These are phyloP conservation scores for Diutina mesorugosa DNA, from an alignment of 1,139 yeast genomes.

Conservation along the genomic window DNA sequence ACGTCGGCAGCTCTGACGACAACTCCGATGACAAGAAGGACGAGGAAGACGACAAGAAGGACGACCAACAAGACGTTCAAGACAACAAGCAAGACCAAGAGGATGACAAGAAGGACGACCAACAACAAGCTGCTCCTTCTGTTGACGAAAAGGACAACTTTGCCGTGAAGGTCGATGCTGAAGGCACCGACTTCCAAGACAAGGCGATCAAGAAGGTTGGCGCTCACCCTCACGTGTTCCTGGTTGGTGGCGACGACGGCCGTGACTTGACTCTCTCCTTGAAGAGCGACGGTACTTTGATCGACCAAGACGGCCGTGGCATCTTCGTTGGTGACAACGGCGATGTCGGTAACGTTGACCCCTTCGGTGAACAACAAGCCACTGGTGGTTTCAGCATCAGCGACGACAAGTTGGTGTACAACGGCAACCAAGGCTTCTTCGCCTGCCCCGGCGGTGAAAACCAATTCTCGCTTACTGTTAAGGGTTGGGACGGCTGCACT, in stretches of 20 bases:
- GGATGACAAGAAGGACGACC: background rate
- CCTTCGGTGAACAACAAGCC: background rate
- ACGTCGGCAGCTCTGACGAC: background rate
- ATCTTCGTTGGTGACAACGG: background rate
- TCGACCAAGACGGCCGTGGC: background rate
- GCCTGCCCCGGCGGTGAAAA: background rate
- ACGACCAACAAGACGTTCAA: background rate
- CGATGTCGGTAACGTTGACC: slow-evolving; percentile 1
- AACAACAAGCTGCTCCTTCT: no score
- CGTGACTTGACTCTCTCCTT: background rate
- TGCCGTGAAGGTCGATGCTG: background rate
- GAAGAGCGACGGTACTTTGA: background rate
- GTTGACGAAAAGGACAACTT: background rate
- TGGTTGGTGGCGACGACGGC: background rate
- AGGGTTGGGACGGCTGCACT: background rate
- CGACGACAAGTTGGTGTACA: background rate
- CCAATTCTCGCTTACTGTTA: background rate
- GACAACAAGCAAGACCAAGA: background rate
- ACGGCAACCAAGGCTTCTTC: background rate
- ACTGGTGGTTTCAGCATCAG: background rate
- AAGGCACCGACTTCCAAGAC: background rate
- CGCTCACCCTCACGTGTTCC: background rate
- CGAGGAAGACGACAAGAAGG: background rate
- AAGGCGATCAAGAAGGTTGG: background rate
- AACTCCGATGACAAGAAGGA: background rate